Percentiles rank a stretch among this genome's conserved stretches.
These are phyloP conservation scores for Auriscalpium vulgare DNA, from an alignment of 768 basidiomycete species.

Conservation along the genomic window DNA sequence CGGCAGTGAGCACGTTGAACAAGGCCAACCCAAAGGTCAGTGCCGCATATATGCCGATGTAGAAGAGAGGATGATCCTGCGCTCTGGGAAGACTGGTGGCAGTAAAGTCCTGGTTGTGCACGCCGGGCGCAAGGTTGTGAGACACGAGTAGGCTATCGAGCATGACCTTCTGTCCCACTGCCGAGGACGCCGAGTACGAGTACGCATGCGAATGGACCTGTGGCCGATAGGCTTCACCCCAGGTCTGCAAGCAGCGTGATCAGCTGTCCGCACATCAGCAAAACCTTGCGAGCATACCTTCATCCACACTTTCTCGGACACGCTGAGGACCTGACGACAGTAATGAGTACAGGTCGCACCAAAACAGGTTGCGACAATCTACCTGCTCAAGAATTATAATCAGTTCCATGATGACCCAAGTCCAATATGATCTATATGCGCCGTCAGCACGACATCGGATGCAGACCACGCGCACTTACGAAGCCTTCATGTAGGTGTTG, in stretches of 20 bases:
- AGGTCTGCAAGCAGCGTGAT: slow-evolving; percentile 20
- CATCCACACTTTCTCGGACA: slow-evolving; percentile 69
- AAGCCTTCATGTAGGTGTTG: slow-evolving; percentile 61
- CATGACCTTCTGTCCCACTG: slow-evolving; percentile 20
- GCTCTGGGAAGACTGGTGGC: slow-evolving; percentile 34
- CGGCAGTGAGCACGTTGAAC: slow-evolving; percentile 35
- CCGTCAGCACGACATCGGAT: no score
- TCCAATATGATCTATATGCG: slow-evolving; percentile 50
- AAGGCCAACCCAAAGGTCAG: slow-evolving; percentile 47
- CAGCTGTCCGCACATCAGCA: background rate
- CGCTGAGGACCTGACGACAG: slow-evolving; percentile 25
- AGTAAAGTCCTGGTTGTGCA: slow-evolving; percentile 1
- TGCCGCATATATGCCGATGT: slow-evolving; percentile 56
- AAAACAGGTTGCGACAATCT: background rate
- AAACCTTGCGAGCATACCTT: slow-evolving; percentile 32
- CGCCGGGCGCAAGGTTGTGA: slow-evolving; percentile 16
- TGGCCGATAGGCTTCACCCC: slow-evolving; percentile 56
- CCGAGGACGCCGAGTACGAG: slow-evolving; percentile 15
- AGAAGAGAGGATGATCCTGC: slow-evolving; percentile 58
- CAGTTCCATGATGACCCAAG: slow-evolving; percentile 46
- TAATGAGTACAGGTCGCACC: background rate
- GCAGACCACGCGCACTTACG: slow-evolving; percentile 32
- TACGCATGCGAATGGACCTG: slow-evolving; percentile 5
- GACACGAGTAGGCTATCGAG: slow-evolving; percentile 17
- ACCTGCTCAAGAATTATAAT: slow-evolving; percentile 38